Percentiles rank a stretch among this genome's conserved stretches.
Evolutionary conservation across 148 eudicot species (phyloP).

Genomic region (Vaccinium macrocarpon): DNA sequence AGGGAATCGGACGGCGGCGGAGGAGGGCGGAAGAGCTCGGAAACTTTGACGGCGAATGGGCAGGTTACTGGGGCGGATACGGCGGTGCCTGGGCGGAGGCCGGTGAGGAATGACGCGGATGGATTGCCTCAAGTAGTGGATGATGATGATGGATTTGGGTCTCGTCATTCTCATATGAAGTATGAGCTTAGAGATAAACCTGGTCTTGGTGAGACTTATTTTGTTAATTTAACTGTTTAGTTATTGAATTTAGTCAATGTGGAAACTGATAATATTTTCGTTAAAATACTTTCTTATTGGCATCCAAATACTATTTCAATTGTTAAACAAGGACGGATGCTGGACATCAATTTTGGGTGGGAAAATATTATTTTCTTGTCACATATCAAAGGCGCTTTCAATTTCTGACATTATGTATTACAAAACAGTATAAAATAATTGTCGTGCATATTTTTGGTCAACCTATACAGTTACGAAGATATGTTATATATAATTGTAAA

Average conservation of each 20-base stretch:
- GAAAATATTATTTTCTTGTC: too few species aligned
- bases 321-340: too few species aligned
- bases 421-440: too few species aligned
- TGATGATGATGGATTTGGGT: slow-evolving; percentile 67
- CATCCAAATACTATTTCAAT: too few species aligned
- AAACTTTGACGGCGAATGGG: slow-evolving; percentile 26
- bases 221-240: not conserved
- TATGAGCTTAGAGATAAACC: slow-evolving; percentile 95
- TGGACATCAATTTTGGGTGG: too few species aligned
- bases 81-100: slow-evolving; percentile 25
- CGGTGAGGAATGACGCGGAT: slow-evolving; percentile 43
- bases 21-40: slow-evolving; percentile 30
- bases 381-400: too few species aligned
- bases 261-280: not conserved
- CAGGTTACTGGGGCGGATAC: slow-evolving; percentile 15
- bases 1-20: slow-evolving; percentile 34
- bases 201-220: slow-evolving; percentile 68
- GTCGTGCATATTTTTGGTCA: too few species aligned
- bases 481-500: too few species aligned
- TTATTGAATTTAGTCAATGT: not conserved
- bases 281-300: too few species aligned
- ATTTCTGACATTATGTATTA: too few species aligned
- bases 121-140: slow-evolving; percentile 49
- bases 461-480: too few species aligned
- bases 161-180: slow-evolving; percentile 78